Percentiles rank a stretch among this genome's conserved stretches.
Evolutionary conservation across 768 basidiomycete species (phyloP).

Genomic region (Pisolithus sp.): DNA sequence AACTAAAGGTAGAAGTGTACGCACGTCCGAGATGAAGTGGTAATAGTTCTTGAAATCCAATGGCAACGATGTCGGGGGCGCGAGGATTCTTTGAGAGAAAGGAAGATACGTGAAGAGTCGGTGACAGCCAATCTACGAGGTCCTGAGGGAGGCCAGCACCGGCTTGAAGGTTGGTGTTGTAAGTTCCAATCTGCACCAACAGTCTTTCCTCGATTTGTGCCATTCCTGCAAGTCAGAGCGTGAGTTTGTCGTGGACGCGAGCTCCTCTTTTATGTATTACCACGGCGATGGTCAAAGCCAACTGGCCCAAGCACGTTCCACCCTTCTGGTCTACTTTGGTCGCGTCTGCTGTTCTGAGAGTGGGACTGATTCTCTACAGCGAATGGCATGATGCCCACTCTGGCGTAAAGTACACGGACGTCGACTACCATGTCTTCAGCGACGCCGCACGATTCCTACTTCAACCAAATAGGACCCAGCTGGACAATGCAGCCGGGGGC

Average conservation of each 20-base stretch:
- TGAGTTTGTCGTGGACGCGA: neutral
- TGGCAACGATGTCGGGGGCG: slow-evolving; percentile 81
- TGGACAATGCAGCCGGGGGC: slow-evolving; percentile 55
- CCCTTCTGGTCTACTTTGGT: slow-evolving; percentile 51
- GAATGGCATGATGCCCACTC: slow-evolving; percentile 85
- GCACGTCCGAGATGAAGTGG: slow-evolving; percentile 82
- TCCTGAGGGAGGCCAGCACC: slow-evolving; percentile 70
- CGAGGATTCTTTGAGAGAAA: slow-evolving; percentile 58
- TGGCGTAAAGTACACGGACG: slow-evolving; percentile 92
- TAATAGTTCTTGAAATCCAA: slow-evolving; percentile 91
- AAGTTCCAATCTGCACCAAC: slow-evolving; percentile 78
- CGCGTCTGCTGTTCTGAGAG: slow-evolving; percentile 51
- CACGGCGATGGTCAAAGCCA: neutral
- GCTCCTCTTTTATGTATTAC: neutral
- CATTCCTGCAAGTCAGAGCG: slow-evolving; percentile 17
- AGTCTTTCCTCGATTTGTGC: slow-evolving; percentile 43
- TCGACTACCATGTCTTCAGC: slow-evolving; percentile 93
- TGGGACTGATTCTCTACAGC: slow-evolving; percentile 74
- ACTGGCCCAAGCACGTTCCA: slow-evolving; percentile 10
- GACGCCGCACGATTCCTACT: slow-evolving; percentile 78
- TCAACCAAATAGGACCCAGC: slow-evolving; percentile 30
- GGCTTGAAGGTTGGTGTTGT: slow-evolving; percentile 88
- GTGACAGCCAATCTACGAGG: slow-evolving; percentile 86
- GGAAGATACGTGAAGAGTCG: slow-evolving; percentile 69
- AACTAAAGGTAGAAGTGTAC: slow-evolving; percentile 27